These are phyloP conservation scores for Helenozyma rhizophorensis DNA, from an alignment of 805 yeast species.

Conservation along the genomic window DNA sequence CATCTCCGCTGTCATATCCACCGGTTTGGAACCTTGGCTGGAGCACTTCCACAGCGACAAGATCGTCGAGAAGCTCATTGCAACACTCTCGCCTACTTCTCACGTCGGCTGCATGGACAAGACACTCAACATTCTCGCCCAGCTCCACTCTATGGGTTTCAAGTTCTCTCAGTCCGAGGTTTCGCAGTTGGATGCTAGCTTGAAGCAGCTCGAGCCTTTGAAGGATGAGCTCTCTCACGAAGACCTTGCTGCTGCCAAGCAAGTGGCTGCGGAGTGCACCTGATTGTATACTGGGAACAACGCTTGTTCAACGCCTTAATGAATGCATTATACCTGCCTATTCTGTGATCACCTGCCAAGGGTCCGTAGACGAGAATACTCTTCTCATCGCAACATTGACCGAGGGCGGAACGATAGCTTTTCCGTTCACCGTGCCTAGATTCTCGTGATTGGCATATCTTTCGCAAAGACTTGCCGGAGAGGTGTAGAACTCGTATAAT, in stretches of 20 bases:
- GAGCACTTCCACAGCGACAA: slow-evolving; percentile 34
- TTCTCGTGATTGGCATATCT: slow-evolving; percentile 19
- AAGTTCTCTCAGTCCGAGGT: slow-evolving; percentile 44
- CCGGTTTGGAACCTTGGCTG: slow-evolving; percentile 40
- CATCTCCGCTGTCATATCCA: slow-evolving; percentile 55
- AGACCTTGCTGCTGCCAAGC: slow-evolving; percentile 47
- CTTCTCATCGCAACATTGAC: slow-evolving; percentile 45
- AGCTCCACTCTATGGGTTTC: slow-evolving; percentile 40
- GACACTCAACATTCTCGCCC: slow-evolving; percentile 46
- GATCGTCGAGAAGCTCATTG: slow-evolving; percentile 30
- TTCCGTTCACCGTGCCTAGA: slow-evolving; percentile 37
- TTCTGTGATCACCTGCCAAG: slow-evolving; percentile 33
- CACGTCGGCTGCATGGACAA: slow-evolving; percentile 55
- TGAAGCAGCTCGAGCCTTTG: slow-evolving; percentile 35
- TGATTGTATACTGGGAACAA: background rate
- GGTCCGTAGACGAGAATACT: slow-evolving; percentile 48
- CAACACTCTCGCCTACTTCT: slow-evolving; percentile 26
- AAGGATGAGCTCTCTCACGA: slow-evolving; percentile 51
- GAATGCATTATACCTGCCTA: background rate
- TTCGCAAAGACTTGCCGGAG: slow-evolving; percentile 29
- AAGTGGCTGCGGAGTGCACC: slow-evolving; percentile 24
- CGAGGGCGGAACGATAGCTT: slow-evolving; percentile 45
- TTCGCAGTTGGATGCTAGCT: slow-evolving; percentile 28
- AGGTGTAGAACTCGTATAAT: slow-evolving; percentile 37
- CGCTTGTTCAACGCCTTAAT: background rate